These are phyloP conservation scores for Daldinia sp. DNA, from an alignment of 2,329 filamentous ascomycete genomes.

Conservation along the genomic window DNA sequence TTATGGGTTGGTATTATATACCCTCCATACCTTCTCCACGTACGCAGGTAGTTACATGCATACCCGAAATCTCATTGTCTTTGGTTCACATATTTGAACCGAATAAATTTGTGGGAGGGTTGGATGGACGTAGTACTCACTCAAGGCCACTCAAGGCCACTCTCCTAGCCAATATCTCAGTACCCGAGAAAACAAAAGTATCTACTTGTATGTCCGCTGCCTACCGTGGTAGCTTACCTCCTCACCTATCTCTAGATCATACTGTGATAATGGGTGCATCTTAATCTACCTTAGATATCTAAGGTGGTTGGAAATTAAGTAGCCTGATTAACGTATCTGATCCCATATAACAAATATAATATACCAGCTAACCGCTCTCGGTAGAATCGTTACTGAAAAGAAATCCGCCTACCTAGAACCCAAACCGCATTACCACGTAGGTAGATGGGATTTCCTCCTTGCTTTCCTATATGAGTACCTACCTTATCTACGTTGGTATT, in stretches of 20 bases:
- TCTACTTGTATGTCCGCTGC: conserved; percentile 20
- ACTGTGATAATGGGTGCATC: too few relatives aligned
- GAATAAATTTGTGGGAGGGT: conserved; percentile 34
- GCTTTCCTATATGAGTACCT: neutral
- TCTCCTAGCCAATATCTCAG: conserved; percentile 20
- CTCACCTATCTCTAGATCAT: too few relatives aligned
- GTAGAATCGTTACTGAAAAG: neutral
- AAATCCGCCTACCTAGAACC: too few relatives aligned
- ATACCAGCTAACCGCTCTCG: conserved; percentile 10
- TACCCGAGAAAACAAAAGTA: neutral
- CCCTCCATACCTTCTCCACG: conserved; percentile 20
- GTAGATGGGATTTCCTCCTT: neutral
- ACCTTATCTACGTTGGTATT: too few relatives aligned
- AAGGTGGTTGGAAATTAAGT: neutral
- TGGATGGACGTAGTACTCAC: conserved; percentile 33
- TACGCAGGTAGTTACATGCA: conserved; percentile 9
- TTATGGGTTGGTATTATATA: conserved; percentile 24
- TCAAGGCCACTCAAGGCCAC: conserved; percentile 36
- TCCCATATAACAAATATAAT: neutral
- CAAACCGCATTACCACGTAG: neutral
- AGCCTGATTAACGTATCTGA: neutral
- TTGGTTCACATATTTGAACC: conserved; percentile 16
- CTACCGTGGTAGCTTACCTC: too few relatives aligned
- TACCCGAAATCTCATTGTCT: conserved; percentile 28
- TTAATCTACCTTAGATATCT: too few relatives aligned